A percentile compares a stretch with the other conserved stretches of the same genome.
Evolutionary conservation across 805 yeast genomes (phyloP).

Genomic region (Ogataea henricii): DNA sequence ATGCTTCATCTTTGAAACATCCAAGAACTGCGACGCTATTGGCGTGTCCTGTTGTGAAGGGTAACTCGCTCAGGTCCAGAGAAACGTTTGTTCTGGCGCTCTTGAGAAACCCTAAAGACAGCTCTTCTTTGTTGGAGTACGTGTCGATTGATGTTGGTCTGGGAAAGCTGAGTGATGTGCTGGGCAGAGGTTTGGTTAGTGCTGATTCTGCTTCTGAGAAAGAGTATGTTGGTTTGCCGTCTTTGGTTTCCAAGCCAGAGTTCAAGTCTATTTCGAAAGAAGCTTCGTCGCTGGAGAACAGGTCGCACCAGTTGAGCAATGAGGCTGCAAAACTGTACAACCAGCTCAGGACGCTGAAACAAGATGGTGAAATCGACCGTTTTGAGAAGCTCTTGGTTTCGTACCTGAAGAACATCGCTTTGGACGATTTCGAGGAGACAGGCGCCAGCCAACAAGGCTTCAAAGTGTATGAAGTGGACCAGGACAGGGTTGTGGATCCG

Average conservation of each 20-base stretch:
- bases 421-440: conserved; percentile 23
- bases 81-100: conserved; percentile 45
- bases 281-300: conserved; percentile 26
- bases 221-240: conserved; percentile 29
- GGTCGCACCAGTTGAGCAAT: conserved; percentile 21
- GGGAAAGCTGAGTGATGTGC: conserved; percentile 66
- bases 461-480: conserved; percentile 59
- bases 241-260: conserved; percentile 22
- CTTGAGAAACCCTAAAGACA: conserved; percentile 43
- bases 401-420: conserved; percentile 31
- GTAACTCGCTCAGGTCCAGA: conserved; percentile 43
- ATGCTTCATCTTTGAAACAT: conserved; percentile 5
- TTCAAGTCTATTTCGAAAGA: conserved; percentile 26
- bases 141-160: conserved; percentile 61
- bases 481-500: conserved; percentile 65
- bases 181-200: conserved; percentile 58
- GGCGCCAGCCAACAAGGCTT: conserved; percentile 33
- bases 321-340: conserved; percentile 33
- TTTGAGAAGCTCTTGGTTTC: conserved; percentile 34
- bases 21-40: conserved; percentile 35
- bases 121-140: conserved; percentile 45
- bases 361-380: conserved; percentile 29
- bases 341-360: conserved; percentile 26
- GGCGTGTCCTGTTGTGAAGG: conserved; percentile 40
- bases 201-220: conserved; percentile 9